Evolutionary conservation across 176 grass and related monocot genomes (phyloP), one percentile per base, ranked within the genome.

Genomic region (Typha latifolia): DNA sequence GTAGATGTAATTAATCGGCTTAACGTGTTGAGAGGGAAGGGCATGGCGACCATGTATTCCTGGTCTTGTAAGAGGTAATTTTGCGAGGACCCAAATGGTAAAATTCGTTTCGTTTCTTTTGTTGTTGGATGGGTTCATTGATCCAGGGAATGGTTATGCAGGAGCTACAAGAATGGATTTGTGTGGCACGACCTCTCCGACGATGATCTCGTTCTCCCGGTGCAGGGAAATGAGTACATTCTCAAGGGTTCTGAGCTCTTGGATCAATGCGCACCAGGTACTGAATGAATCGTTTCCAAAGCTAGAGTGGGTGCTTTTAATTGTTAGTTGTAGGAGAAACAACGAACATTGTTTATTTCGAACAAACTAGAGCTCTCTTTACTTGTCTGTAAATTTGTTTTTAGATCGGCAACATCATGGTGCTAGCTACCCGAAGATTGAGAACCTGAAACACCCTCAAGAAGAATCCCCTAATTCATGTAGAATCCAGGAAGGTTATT

Each of bases 1-100:
- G 47, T 59, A 64, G 95, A 99, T 85, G 85, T 99, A 52, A 77
- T 99, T 74, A 86, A 90, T 50, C 82, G 89, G 14, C 89, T 99
- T 63, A 99, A 99, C 69, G 67, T 86, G 21, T 73, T 93, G 64
- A 82, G 95, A n/a, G 95, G 95, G 16, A 90, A 84, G 77, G 74
- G 81, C 64, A 93, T 99, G 89, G 79, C 89, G 2, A 26, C 81
- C 26, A 77, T 93, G 89, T 99, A 99, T 68, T 99, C 95, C 8
- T 99, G 95, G 95, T 99, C 95, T 72, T 93, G 86, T 80, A 99
- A 99, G 72, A 90, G 94, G 94, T 97, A 77, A 9, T 57, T 5
- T 57, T 57, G 4, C 14, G 52, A 20, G 19, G 3, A 57, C 19
- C 52, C 19, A 8, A 18, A 57, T 21, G 19, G 6, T 21, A 9